Evolutionary conservation across 75 land plant species (phyloP).

Genomic region (Azolla pinnata): DNA sequence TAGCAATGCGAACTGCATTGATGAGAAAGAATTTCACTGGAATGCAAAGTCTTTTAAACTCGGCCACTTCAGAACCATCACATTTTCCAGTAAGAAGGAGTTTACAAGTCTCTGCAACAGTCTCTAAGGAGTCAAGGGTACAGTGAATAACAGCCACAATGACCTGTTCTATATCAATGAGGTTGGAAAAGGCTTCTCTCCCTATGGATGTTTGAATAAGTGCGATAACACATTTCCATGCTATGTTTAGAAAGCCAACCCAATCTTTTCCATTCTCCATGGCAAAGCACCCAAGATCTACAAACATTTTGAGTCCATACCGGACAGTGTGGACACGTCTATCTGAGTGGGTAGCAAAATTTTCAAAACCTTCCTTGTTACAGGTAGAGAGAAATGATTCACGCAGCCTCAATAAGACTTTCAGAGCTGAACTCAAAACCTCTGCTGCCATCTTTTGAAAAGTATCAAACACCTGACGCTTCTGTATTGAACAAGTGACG

Average conservation of each 20-base stretch:
- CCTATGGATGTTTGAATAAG: constrained; percentile 47
- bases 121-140: constrained; percentile 46
- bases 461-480: constrained; percentile 13
- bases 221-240: constrained; percentile 79
- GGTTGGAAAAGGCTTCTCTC: constrained; percentile 37
- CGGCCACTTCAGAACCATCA: constrained; percentile 22
- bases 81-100: constrained; percentile 4
- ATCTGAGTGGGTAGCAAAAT: constrained; percentile 1
- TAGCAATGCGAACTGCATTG: constrained; percentile 58
- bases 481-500: constrained; percentile 2
- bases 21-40: constrained; percentile 73
- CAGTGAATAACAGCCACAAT: constrained; percentile 45
- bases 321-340: constrained; percentile 8
- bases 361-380: constrained; percentile 1
- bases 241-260: constrained; percentile 51
- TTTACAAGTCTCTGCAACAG: constrained; percentile 53
- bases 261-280: constrained; percentile 59
- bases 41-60: constrained; percentile 58
- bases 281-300: constrained; percentile 61
- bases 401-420: constrained; percentile 34
- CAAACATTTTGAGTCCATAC: constrained; percentile 36
- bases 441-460: constrained; percentile 39
- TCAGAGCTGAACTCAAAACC: constrained; percentile 41
- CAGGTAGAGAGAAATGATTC: constrained; percentile 16
- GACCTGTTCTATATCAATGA: constrained; percentile 48